Evolutionary conservation across 495 filamentous ascomycete species (phyloP).

Genomic region (Penicillium cinerascens): DNA sequence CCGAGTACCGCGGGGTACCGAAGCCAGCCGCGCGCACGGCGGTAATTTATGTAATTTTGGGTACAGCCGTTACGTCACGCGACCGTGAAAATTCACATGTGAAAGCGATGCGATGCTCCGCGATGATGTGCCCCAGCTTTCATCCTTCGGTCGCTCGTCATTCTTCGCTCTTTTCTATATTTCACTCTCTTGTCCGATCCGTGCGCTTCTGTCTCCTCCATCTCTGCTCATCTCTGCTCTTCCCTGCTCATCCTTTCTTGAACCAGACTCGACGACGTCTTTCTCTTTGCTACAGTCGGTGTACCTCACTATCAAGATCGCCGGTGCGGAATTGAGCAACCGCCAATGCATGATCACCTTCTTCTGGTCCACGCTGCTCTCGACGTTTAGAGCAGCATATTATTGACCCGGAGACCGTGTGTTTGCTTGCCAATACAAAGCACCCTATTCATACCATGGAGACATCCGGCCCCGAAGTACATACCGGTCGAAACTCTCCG

Average conservation of each 20-base stretch:
- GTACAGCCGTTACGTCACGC: conserved; percentile 41
- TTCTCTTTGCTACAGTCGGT: conserved; percentile 2
- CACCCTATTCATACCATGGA: conserved; percentile 29
- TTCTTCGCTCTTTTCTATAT: background rate
- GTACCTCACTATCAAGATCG: conserved; percentile 3
- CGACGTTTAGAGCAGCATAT: conserved; percentile 23
- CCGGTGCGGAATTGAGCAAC: background rate
- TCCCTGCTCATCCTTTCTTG: background rate
- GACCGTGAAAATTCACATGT: conserved; percentile 42
- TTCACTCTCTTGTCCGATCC: background rate
- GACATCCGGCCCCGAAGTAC: conserved; percentile 28
- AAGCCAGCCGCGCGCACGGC: background rate
- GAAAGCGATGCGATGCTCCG: conserved; percentile 28
- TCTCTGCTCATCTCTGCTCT: background rate
- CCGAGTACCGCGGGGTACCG: conserved; percentile 1
- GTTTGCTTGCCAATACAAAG: background rate
- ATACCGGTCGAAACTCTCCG: conserved; percentile 28
- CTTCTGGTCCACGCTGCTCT: conserved; percentile 24
- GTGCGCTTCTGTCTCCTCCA: too few species aligned
- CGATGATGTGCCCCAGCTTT: too few species aligned
- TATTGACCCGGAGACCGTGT: conserved; percentile 8
- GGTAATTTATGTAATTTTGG: conserved; percentile 24
- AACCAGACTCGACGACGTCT: background rate
- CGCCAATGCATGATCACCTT: conserved; percentile 34
- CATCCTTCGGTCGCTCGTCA: background rate